A percentile compares a stretch with the other conserved stretches of the same genome.
Conservation (phyloP, 2,329 filamentous ascomycete species). For the Chaetomium globosum region DNA sequence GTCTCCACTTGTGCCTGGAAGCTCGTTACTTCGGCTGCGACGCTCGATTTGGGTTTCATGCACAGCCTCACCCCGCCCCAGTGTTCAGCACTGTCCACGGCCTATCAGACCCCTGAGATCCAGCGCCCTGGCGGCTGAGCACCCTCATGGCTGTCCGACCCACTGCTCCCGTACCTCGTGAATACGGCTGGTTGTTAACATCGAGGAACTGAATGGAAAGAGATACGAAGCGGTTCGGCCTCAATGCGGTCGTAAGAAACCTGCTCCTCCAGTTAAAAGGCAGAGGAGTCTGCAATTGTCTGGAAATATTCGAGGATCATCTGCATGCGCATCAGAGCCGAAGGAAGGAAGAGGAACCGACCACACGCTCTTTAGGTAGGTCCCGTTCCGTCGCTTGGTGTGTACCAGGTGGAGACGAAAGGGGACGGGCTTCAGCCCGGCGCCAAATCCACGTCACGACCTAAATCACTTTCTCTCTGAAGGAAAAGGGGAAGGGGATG, state of each 20-base stretch:
- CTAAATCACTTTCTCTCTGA: background rate
- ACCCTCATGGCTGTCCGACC: slow-evolving; percentile 16
- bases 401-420: background rate
- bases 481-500: background rate
- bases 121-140: slow-evolving; percentile 21
- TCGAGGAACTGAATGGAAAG: background rate
- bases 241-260: background rate
- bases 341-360: background rate
- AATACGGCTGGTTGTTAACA: slow-evolving; percentile 19
- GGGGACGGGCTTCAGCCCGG: no score
- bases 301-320: background rate
- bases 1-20: background rate
- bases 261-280: background rate
- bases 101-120: slow-evolving; percentile 30
- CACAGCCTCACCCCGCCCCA: slow-evolving; percentile 35
- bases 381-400: background rate
- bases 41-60: slow-evolving; percentile 17
- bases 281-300: background rate
- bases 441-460: background rate
- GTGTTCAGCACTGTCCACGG: slow-evolving; percentile 23
- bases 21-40: slow-evolving; percentile 5
- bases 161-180: background rate
- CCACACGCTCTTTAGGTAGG: no score
- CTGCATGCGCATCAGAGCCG: background rate
- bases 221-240: slow-evolving; percentile 18